These are phyloP conservation scores for Fonsecaea multimorphosa DNA, from an alignment of 2,329 filamentous ascomycete species.

Conservation along the genomic window DNA sequence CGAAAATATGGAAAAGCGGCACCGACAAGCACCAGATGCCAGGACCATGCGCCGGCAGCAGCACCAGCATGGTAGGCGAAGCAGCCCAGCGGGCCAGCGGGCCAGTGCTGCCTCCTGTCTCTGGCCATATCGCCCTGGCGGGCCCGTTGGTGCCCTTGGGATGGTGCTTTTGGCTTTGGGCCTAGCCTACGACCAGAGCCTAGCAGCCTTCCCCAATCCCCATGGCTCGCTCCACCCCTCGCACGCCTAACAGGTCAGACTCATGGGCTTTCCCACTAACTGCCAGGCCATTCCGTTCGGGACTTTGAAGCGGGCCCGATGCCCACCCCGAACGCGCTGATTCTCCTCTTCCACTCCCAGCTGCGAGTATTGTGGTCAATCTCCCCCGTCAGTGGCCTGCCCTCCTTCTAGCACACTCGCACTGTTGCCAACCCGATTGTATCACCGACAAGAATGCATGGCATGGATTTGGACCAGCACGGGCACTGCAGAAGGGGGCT, in stretches of 20 bases:
- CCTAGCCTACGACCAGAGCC: neutral
- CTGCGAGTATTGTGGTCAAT: neutral
- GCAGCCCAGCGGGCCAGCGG: slow-evolving; percentile 14
- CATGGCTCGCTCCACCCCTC: neutral
- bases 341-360: neutral
- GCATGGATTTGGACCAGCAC: slow-evolving; percentile 14
- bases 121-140: neutral
- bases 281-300: slow-evolving; percentile 3
- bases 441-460: slow-evolving; percentile 5
- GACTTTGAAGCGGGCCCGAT: slow-evolving; percentile 1
- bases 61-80: slow-evolving; percentile 14
- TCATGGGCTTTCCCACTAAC: neutral
- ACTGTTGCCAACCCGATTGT: slow-evolving; percentile 3
- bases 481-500: slow-evolving; percentile 12
- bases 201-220: neutral
- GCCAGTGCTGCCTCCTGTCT: slow-evolving; percentile 9
- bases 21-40: slow-evolving; percentile 12
- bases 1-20: slow-evolving; percentile 19
- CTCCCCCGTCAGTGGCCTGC: neutral
- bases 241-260: slow-evolving; percentile 2
- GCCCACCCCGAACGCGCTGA: neutral
- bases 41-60: slow-evolving; percentile 15
- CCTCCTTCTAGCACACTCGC: neutral
- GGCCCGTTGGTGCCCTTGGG: neutral
- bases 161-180: slow-evolving; percentile 2